Base-by-base conservation (phyloP, 176 grass and related monocot species). In the Paspalum notatum region DNA sequence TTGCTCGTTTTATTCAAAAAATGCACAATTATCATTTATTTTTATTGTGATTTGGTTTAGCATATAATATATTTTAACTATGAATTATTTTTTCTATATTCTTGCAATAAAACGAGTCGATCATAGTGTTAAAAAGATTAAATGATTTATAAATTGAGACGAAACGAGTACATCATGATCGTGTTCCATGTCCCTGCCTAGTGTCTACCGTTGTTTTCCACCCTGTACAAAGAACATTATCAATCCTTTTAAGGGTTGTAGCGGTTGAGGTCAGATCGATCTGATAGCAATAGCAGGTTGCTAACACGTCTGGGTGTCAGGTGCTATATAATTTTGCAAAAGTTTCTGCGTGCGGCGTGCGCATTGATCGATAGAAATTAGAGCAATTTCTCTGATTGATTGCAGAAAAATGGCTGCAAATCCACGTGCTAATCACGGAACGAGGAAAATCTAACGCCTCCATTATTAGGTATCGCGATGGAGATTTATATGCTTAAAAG, bases 261-360 rank as follows among this genome's bases (percentile, higher is more conserved):
- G 44, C 25, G 15, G 26, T 38, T 37, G 44, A 64, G 58, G 64
- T 77, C 75, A 13, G 75, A 77, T 77, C 74, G n/a, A n/a, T n/a
- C n/a, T n/a, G n/a, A n/a, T n/a, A n/a, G n/a, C 32, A 9, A 48
- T 64, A 7, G 38, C 20, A 13, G 12, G 22, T 10, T 32, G 22
- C 57, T 17, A 26, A 17, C 22, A 13, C 32, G n/a, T 41, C 10
- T 56, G 38, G 7, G 58, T 77, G 27, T 25, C 16, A 9, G 26
- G 43, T 20, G 26, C 14, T 61, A n/a, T n/a, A n/a, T n/a, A n/a
- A n/a, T n/a, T n/a, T n/a, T n/a, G n/a, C n/a, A n/a, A n/a, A n/a
- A n/a, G 25, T 44, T 61, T 46, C 13, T 16, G n/a, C n/a, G n/a
- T n/a, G n/a, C n/a, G n/a, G 21, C 7, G 14, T 72, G 22, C 47